A percentile compares a stretch with the other conserved stretches of the same genome.
Evolutionary conservation across 2,329 filamentous ascomycete species (phyloP).

Genomic region (Sarocladiaceae sp.): DNA sequence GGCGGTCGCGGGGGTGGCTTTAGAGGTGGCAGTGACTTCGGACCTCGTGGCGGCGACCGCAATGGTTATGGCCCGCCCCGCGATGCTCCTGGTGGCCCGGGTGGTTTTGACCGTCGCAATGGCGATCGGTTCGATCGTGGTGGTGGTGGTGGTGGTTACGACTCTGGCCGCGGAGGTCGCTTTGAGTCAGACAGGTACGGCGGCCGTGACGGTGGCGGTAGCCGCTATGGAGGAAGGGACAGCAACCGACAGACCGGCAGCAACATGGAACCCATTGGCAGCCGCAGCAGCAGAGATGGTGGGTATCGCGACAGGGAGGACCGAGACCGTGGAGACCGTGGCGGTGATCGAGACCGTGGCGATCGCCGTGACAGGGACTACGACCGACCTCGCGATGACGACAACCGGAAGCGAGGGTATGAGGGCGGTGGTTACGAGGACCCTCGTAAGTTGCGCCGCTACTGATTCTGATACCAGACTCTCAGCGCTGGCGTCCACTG

Average conservation of each 20-base stretch:
- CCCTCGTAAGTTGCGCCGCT: slow-evolving; percentile 58
- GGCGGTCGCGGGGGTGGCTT: slow-evolving; percentile 52
- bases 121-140: no score
- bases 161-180: slow-evolving; percentile 40
- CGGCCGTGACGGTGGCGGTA: slow-evolving; percentile 26
- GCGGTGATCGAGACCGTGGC: slow-evolving; percentile 11
- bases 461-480: no score
- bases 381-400: slow-evolving; percentile 52
- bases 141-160: slow-evolving; percentile 44
- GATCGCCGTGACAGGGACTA: slow-evolving; percentile 29
- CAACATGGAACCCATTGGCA: slow-evolving; percentile 78
- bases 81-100: slow-evolving; percentile 56
- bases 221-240: slow-evolving; percentile 26
- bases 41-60: slow-evolving; percentile 27
- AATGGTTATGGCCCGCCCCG: slow-evolving; percentile 48
- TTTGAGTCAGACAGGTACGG: slow-evolving; percentile 22
- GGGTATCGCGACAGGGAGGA: slow-evolving; percentile 36
- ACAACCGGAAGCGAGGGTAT: slow-evolving; percentile 61
- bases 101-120: slow-evolving; percentile 36
- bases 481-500: no score
- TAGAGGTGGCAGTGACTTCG: slow-evolving; percentile 35
- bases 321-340: slow-evolving; percentile 7
- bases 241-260: slow-evolving; percentile 55
- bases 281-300: slow-evolving; percentile 28
- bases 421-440: slow-evolving; percentile 80